These are phyloP conservation scores for Ophiostoma angusticollis DNA, from an alignment of 2,329 filamentous ascomycete genomes.

Conservation along the genomic window DNA sequence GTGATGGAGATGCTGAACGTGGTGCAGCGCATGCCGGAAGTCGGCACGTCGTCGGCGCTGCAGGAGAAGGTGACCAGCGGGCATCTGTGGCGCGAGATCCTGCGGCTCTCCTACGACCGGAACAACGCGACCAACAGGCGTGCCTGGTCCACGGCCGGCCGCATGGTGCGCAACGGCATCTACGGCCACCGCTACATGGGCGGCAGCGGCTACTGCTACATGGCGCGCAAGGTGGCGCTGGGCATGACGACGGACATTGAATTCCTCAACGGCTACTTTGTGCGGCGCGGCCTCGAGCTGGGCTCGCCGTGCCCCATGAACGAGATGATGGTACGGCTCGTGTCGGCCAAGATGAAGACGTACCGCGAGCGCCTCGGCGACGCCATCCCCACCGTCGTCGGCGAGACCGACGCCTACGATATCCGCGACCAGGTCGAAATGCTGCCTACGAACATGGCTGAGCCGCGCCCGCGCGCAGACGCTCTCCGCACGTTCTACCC, in stretches of 20 bases:
- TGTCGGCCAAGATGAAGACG: constrained; percentile 50
- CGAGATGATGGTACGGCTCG: constrained; percentile 56
- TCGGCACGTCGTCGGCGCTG: constrained; percentile 47
- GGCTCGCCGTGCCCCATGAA: constrained; percentile 63
- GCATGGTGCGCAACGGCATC: neutral
- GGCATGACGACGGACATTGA: constrained; percentile 63
- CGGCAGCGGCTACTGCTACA: constrained; percentile 41
- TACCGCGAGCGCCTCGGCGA: neutral
- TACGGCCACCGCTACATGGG: constrained; percentile 20
- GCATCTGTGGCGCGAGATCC: constrained; percentile 48
- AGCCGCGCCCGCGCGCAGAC: neutral
- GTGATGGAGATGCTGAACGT: constrained; percentile 63
- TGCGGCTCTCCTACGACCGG: constrained; percentile 24
- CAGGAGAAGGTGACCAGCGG: constrained; percentile 42
- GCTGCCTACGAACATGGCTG: too few relatives aligned
- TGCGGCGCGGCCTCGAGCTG: constrained; percentile 56
- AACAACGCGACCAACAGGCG: neutral
- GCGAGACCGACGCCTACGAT: neutral
- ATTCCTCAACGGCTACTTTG: constrained; percentile 80
- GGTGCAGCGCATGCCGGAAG: constrained; percentile 61
- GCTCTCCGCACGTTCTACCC: neutral
- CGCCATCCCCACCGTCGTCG: constrained; percentile 6
- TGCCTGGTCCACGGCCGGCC: neutral
- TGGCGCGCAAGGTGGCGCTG: constrained; percentile 51
- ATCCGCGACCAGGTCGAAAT: too few relatives aligned